A percentile compares a stretch with the other conserved stretches of the same genome.
phyloP scores from a whole-genome alignment of 2,329 filamentous ascomycete species.

The Emmonsia crescens region DNA sequence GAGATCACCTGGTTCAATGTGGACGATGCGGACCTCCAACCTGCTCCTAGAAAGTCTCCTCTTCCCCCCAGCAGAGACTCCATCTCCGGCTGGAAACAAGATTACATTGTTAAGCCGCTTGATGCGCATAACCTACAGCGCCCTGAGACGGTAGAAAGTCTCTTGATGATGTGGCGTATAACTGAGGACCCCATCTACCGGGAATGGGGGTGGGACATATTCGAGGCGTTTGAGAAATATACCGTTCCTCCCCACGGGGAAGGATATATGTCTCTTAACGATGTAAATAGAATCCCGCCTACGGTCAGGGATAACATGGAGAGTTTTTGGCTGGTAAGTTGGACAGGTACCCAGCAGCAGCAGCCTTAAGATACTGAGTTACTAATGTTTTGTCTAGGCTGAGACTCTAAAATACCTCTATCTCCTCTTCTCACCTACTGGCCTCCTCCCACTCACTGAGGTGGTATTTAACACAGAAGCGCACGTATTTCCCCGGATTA shows the following conservation, averaged over 20 bases:
- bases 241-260: conserved; percentile 38
- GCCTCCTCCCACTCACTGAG: conserved; percentile 72
- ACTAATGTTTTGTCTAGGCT: conserved; percentile 33
- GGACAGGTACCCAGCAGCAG: neutral
- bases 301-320: conserved; percentile 83
- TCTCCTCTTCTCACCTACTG: conserved; percentile 75
- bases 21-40: conserved; percentile 30
- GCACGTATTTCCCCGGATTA: conserved; percentile 78
- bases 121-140: conserved; percentile 89
- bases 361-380: neutral
- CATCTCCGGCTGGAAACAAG: conserved; percentile 53
- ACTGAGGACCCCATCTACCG: conserved; percentile 82
- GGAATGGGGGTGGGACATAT: conserved; percentile 99
- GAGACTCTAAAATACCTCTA: conserved; percentile 98
- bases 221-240: conserved; percentile 78
- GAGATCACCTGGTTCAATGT: conserved; percentile 91
- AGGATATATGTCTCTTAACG: conserved; percentile 70
- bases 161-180: conserved; percentile 98
- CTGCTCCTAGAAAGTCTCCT: conserved; percentile 25
- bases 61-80: conserved; percentile 15
- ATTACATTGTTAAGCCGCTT: conserved; percentile 68
- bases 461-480: conserved; percentile 95
- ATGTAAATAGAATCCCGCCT: conserved; percentile 64
- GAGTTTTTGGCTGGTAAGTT: conserved; percentile 74
- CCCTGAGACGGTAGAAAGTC: conserved; percentile 85